Percentiles rank a stretch among this genome's conserved stretches.
Evolutionary conservation across 1,139 yeast genomes (phyloP).

Genomic region (Yamadazyma diddensiae): DNA sequence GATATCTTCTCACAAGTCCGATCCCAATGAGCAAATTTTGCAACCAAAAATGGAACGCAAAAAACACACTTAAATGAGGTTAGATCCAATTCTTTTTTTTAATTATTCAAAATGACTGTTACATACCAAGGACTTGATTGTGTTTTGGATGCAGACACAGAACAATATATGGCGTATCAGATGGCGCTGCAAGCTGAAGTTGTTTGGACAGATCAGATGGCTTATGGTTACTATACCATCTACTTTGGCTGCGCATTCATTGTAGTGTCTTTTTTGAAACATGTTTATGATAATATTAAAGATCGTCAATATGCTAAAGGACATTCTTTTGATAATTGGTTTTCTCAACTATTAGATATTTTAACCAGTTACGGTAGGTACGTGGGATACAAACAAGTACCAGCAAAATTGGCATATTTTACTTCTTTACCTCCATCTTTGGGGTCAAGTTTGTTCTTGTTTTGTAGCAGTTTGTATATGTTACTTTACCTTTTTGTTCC

Average conservation of each 20-base stretch:
- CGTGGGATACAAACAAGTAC: slow-evolving; percentile 49
- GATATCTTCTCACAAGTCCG: too few relatives aligned
- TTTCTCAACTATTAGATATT: slow-evolving; percentile 25
- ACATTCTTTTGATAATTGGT: slow-evolving; percentile 7
- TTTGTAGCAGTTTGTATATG: slow-evolving; percentile 42
- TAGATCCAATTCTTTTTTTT: neutral
- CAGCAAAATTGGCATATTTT: slow-evolving; percentile 28
- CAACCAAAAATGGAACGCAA: neutral
- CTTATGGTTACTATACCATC: slow-evolving; percentile 45
- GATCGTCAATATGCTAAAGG: slow-evolving; percentile 28
- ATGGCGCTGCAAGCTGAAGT: slow-evolving; percentile 34
- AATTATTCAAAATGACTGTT: slow-evolving; percentile 14
- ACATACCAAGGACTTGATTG: slow-evolving; percentile 46
- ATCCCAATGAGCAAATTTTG: neutral
- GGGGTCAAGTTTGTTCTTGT: slow-evolving; percentile 44
- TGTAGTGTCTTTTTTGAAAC: slow-evolving; percentile 36
- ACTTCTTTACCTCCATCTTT: slow-evolving; percentile 53
- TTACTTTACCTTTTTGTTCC: slow-evolving; percentile 47
- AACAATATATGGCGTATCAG: slow-evolving; percentile 22
- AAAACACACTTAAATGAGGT: neutral
- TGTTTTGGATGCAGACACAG: slow-evolving; percentile 31
- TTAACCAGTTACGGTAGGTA: slow-evolving; percentile 41
- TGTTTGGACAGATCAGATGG: slow-evolving; percentile 38
- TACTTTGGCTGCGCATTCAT: slow-evolving; percentile 43
- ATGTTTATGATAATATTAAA: slow-evolving; percentile 30